Base-by-base conservation (phyloP, 2,329 filamentous ascomycete genomes). In the Exophiala sp. region DNA sequence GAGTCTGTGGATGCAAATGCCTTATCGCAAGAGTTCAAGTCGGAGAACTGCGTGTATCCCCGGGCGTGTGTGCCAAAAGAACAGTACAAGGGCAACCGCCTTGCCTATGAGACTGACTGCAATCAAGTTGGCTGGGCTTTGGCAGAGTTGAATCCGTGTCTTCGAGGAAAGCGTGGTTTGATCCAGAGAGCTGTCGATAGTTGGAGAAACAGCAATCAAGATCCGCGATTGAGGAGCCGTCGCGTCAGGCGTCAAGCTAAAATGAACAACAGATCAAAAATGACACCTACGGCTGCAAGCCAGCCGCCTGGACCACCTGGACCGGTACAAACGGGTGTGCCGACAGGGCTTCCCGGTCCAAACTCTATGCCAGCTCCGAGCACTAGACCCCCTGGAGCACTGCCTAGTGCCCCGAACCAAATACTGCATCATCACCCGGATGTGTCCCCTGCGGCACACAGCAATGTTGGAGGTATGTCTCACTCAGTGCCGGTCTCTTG, bases 71-170 rank as follows among this genome's bases (percentile, higher is more conserved):
- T 91, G 71, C 83, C 85, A 62, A 97, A 97, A 73, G 92, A 97
- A 55, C 88, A 95, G 69, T 99, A 99, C 77, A 87, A 91, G 56
- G 94, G 94, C 57, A 99, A 99, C 71, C 87, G 94, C 12, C 76
- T 96, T 63, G 88, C 94, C 63, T 99, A 99, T 72, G 94, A 99
- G 77, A 96, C 90, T 12, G 94, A 99, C 75, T 99, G 94, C 80
- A 99, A 99, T 74, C 90, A 91, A 0, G 94, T 99, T n/a, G 94
- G 94, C n/a, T 99, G 94, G 94, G 92, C 92, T 10, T 75, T 99
- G 62, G 94, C 94, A 2, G 88, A 97, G 68, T 76, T 99, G 50
- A 99, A 99, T 71, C 86, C 91, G 6, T 88, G 89, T 54, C 80
- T 97, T 55, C 85, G 92, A 60, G 92, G 92, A 63, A 97, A 97